Evolutionary conservation across 2,329 filamentous ascomycete genomes (phyloP).

Genomic region (Cordyceps javanica): DNA sequence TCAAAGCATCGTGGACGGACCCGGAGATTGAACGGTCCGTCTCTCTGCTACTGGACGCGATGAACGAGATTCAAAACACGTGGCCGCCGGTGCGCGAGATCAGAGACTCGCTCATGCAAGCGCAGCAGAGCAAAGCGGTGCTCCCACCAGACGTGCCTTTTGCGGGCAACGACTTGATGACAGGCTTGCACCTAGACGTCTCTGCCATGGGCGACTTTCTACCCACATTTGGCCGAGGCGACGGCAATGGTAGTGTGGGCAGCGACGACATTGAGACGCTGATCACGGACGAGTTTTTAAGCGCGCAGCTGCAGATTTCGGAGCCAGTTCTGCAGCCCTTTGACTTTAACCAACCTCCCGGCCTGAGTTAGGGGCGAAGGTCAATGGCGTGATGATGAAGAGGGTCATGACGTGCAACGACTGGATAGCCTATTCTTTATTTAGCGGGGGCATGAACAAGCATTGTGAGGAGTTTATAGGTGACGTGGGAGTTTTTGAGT

Average conservation of each 20-base stretch:
- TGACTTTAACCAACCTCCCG: slow-evolving; percentile 25
- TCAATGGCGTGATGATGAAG: neutral
- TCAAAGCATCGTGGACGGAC: slow-evolving; percentile 34
- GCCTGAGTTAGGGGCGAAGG: neutral
- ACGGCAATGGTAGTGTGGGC: slow-evolving; percentile 2
- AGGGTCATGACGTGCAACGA: neutral
- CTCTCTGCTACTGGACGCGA: slow-evolving; percentile 41
- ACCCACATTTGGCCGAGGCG: slow-evolving; percentile 12
- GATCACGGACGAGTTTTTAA: slow-evolving; percentile 29
- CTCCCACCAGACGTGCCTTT: slow-evolving; percentile 27
- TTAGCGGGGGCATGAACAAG: no score
- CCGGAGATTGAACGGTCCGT: slow-evolving; percentile 43
- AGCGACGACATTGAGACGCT: slow-evolving; percentile 27
- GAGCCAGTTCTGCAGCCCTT: slow-evolving; percentile 23
- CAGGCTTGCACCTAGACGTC: slow-evolving; percentile 24
- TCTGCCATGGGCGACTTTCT: slow-evolving; percentile 21
- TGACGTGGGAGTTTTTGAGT: no score
- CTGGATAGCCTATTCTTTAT: no score
- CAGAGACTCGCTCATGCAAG: slow-evolving; percentile 26
- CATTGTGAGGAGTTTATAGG: no score
- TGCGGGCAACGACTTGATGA: slow-evolving; percentile 28
- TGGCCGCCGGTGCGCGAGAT: slow-evolving; percentile 42
- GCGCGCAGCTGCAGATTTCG: slow-evolving; percentile 24
- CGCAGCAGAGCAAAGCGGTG: slow-evolving; percentile 25
- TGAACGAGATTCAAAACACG: slow-evolving; percentile 45